Base-by-base conservation (phyloP, 352 stramenopile genomes). In the Globisporangium rhizosaccharum region DNA sequence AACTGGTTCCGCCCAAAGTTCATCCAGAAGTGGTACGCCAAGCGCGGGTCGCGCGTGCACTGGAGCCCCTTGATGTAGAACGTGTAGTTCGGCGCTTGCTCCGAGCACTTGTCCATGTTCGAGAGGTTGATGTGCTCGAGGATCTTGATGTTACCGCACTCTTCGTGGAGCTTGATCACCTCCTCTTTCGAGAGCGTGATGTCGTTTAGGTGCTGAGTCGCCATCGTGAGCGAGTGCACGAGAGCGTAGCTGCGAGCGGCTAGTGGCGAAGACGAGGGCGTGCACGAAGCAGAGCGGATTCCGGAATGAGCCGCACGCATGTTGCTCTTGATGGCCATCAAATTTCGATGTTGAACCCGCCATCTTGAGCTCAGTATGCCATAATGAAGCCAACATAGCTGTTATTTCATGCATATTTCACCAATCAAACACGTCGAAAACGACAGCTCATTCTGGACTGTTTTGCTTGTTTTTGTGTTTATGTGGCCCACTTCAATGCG, bases 1-100 rank as follows among this genome's bases (percentile, higher is more conserved):
- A 89, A 89, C 66, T 89, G 79, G 64, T 85, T 80, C 59, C 79
- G 75, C 0, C 73, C 79, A 37, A 74, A 86, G 53, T 89, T 89
- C 57, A 76, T 78, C 72, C 79, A 86, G 56, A 87, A 84, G 60
- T 87, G 76, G 62, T 82, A 86, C n/a, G 68, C 60, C 23, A 89
- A 67, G 15, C 79, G 76, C 44, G 79, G 75, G 59, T 89, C 79
- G 14, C 76, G 76, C 57, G 79, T 72, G 71, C 79, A 89, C 53
- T 74, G 72, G 26, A 89, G 66, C 0, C 76, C 77, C 53, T 75
- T 67, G 62, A 89, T 81, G 65, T 85, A 89, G 66, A 87, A 89
- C 48, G 78, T 70, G 61, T 71, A 81, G 14, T 42, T 67, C 11
- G 77, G 72, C 3, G 75, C 66, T 28, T 63, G 36, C 57, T 82